Evolutionary conservation across 805 yeast genomes (phyloP).

Genomic region (Zygosaccharomyces pseudorouxii): DNA sequence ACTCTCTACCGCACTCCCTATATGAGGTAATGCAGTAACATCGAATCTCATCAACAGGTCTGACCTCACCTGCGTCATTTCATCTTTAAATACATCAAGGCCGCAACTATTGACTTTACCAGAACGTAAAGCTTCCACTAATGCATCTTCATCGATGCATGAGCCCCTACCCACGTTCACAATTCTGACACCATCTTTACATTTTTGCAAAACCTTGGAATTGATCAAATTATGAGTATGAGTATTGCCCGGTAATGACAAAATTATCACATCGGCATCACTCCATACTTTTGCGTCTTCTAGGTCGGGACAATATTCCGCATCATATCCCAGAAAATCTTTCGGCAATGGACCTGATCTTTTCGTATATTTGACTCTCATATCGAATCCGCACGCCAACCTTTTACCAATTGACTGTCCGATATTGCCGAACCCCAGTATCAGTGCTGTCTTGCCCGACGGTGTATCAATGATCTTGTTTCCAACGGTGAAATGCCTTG

Average conservation of each 20-base stretch:
- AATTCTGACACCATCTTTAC: constrained; percentile 53
- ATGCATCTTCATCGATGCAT: constrained; percentile 61
- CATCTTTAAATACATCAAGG: constrained; percentile 65
- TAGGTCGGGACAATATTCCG: constrained; percentile 43
- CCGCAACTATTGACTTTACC: constrained; percentile 66
- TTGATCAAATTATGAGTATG: constrained; percentile 55
- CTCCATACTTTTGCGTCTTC: constrained; percentile 38
- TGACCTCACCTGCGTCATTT: constrained; percentile 47
- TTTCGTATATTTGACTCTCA: constrained; percentile 60
- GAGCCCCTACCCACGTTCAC: constrained; percentile 76
- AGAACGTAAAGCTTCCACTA: constrained; percentile 52
- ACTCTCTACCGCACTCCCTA: constrained; percentile 63
- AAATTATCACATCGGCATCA: constrained; percentile 51
- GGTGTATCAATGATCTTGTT: constrained; percentile 49
- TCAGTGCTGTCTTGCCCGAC: constrained; percentile 50
- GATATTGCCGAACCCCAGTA: constrained; percentile 73
- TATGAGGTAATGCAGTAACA: constrained; percentile 64
- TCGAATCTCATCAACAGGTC: constrained; percentile 53
- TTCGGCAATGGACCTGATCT: constrained; percentile 40
- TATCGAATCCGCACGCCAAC: constrained; percentile 50
- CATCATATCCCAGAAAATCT: constrained; percentile 43
- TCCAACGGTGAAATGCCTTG: constrained; percentile 43
- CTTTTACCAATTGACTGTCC: constrained; percentile 61
- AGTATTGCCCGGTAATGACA: constrained; percentile 63
- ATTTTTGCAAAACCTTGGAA: constrained; percentile 40